A percentile compares a stretch with the other conserved stretches of the same genome.
Evolutionary conservation across 495 filamentous ascomycete genomes (phyloP).

Genomic region (Clohesyomyces aquaticus): DNA sequence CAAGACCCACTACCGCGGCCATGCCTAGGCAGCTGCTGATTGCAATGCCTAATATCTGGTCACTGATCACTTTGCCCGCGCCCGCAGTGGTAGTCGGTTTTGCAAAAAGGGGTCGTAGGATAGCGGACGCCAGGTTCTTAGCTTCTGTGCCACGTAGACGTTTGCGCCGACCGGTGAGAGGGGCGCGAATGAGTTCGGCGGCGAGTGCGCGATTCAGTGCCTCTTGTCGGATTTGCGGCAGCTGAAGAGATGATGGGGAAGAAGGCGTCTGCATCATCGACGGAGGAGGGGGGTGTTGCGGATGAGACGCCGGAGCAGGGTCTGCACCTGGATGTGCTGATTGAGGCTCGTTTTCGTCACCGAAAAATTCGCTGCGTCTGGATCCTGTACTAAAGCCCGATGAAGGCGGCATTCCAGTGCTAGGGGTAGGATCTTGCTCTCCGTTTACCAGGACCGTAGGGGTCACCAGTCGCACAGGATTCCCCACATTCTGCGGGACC

Average conservation of each 20-base stretch:
- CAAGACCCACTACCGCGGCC: slow-evolving; percentile 37
- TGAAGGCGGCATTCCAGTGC: slow-evolving; percentile 35
- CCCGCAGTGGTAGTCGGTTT: slow-evolving; percentile 26
- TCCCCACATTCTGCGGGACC: slow-evolving; percentile 75
- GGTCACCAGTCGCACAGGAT: slow-evolving; percentile 76
- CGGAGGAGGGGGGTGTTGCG: slow-evolving; percentile 1
- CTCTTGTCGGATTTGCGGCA: slow-evolving; percentile 26
- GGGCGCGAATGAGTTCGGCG: slow-evolving; percentile 46
- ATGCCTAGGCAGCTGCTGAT: slow-evolving; percentile 46
- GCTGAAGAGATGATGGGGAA: background rate
- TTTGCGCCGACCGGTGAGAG: slow-evolving; percentile 41
- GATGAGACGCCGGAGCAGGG: too few species aligned
- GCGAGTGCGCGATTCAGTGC: slow-evolving; percentile 46
- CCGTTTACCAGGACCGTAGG: slow-evolving; percentile 74
- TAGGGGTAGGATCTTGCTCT: slow-evolving; percentile 47
- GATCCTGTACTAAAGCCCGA: slow-evolving; percentile 40
- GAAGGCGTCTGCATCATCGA: background rate
- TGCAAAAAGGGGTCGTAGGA: slow-evolving; percentile 39
- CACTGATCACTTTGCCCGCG: slow-evolving; percentile 23
- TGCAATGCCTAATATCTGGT: slow-evolving; percentile 41
- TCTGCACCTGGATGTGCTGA: background rate
- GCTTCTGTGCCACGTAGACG: slow-evolving; percentile 48
- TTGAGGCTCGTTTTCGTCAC: slow-evolving; percentile 11
- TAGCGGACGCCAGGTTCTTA: slow-evolving; percentile 44
- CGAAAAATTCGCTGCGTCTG: slow-evolving; percentile 39